Evolutionary conservation across 2,329 filamentous ascomycete species (phyloP), one percentile per base, ranked within the genome.

Genomic region (Lizonia empirigonia): DNA sequence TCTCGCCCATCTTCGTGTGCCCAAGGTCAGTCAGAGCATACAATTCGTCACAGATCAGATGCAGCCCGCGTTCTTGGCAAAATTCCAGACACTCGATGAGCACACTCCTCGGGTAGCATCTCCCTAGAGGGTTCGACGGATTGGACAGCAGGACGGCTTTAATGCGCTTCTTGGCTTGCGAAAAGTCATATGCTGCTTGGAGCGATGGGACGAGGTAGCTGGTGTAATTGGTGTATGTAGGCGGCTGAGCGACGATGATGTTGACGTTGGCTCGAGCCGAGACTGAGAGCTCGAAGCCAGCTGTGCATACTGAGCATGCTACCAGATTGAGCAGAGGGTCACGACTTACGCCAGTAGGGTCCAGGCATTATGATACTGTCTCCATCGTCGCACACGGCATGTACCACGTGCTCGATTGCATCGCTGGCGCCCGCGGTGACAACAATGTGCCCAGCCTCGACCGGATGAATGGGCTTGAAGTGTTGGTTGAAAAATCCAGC

Each of bases 71-170:
- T 34, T 71, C 65, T 32, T 69, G 67, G 27, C 68, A 71, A 24
- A 70, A 70, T 23, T 70, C 67, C 62, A 70, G 61, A 32, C 66
- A 59, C 19, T 68, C 68, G 1, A 69, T 56, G 3, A 71, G 29
- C 0, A 59, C 58, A 19, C 60, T 55, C 27, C 56, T 62, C 1
- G 59, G 58, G 18, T 69, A 70, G 34, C 68, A 69, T 50, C 57
- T 53, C 0, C 62, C 61, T 2, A 66, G 50, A 0, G 67, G 67
- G 22, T 66, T 68, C 19, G 68, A 61, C 0, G 67, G 67, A 18
- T 71, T 71, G 37, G 59, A 64, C 1, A 70, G 29, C 5, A 69
- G 22, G 1, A 70, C 65, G 7, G 65, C 67, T 44, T 67, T 69
- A 54, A 71, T 71, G 12, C 59, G 61, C 4, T 62, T 61, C 23